phyloP scores from a whole-genome alignment of 2,329 filamentous ascomycete species.

The Aspergillus sp. region DNA sequence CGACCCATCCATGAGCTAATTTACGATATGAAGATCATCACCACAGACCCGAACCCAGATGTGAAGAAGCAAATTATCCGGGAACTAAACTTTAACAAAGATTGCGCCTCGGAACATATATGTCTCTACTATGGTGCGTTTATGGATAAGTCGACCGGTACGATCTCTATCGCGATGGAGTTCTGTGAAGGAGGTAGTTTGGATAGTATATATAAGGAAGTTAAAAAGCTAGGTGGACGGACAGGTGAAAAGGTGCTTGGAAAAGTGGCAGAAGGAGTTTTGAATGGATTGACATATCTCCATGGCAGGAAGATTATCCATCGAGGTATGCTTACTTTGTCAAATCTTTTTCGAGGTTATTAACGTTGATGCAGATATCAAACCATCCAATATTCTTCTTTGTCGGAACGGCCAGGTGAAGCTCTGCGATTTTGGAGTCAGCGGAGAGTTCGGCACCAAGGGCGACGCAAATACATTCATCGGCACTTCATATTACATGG shows the following conservation, averaged over 20 bases:
- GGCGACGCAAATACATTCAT: constrained; percentile 99
- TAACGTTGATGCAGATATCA: constrained; percentile 67
- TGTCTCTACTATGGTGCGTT: constrained; percentile 98
- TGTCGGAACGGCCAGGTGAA: constrained; percentile 93
- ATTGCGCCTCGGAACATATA: constrained; percentile 92
- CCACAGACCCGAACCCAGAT: constrained; percentile 94
- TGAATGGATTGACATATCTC: constrained; percentile 91
- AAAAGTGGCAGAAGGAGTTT: constrained; percentile 92
- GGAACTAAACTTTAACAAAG: constrained; percentile 96
- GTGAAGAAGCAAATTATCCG: constrained; percentile 98
- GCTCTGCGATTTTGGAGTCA: constrained; percentile 97
- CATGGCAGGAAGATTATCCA: constrained; percentile 97
- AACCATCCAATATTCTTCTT: constrained; percentile 93
- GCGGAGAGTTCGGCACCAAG: constrained; percentile 96
- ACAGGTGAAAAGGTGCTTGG: constrained; percentile 97
- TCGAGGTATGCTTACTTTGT: constrained; percentile 51
- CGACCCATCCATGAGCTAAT: constrained; percentile 6
- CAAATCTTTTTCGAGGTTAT: not conserved
- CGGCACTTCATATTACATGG: constrained; percentile 99
- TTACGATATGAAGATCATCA: constrained; percentile 71
- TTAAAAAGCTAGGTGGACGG: constrained; percentile 89
- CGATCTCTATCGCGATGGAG: constrained; percentile 98
- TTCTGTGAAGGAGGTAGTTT: constrained; percentile 96
- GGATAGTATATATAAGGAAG: constrained; percentile 95
- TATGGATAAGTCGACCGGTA: constrained; percentile 91